Base-by-base conservation (phyloP, 1,284 basidiomycete genomes). In the Athelia psychrophila region DNA sequence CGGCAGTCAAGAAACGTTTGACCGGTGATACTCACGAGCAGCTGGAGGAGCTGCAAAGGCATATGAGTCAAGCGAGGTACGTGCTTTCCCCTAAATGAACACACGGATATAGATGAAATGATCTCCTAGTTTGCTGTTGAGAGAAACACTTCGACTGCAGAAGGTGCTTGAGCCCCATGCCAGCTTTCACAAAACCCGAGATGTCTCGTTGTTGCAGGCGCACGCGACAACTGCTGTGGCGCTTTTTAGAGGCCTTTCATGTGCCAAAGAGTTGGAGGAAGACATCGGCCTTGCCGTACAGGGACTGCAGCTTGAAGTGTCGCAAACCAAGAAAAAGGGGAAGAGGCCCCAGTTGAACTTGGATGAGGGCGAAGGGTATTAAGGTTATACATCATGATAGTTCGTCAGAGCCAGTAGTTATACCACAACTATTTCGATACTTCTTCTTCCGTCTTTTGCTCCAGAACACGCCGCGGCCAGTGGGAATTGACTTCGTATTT, bases 1-100 rank as follows among this genome's bases (percentile, higher is more conserved):
- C 42, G 8, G 56, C 58, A 20, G 69, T 65, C 2, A 77, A 70
- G 56, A 60, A 67, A 44, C 63, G 66, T 16, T 56, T 73, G 15
- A 57, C 24, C 18, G 53, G 59, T 13, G 69, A 59, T 16, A 47
- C 57, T 24, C 65, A 73, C 35, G 38, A 60, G 3, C 61, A 67
- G 56, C 59, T 72, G 13, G 70, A 78, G 51, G 66, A 66, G 30
- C 48, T 73, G 15, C 38, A 42, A 16, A n/a, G n/a, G 38, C 6
- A 42, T 6, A 42, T 42, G 38, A 42, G 5, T 6, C 20, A 18
- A 42, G n/a, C 38, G n/a, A 42, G n/a, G 38, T 42, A 16, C n/a
- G 38, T 42, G 38, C 8, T 42, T n/a, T 18, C 38, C 6, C 6
- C 20, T 30, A 13, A 30, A 30, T n/a, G n/a, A 16, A 6, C 8